These are phyloP conservation scores for Steccherinum ochraceum DNA, from an alignment of 768 basidiomycete genomes.

Conservation along the genomic window DNA sequence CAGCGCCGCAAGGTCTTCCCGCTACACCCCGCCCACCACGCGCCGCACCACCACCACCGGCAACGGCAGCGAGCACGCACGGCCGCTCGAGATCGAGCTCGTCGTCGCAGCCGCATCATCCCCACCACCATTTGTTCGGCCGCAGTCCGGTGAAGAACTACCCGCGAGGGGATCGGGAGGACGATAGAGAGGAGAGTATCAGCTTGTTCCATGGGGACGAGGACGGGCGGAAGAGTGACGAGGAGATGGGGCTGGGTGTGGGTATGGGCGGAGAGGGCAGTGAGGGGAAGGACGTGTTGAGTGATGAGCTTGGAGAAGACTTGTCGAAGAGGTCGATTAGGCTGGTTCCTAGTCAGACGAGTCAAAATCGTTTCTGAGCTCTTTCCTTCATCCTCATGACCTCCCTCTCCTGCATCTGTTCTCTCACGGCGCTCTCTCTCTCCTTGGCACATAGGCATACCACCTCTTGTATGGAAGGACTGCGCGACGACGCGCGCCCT, in stretches of 20 bases:
- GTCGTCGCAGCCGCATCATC: too few relatives aligned
- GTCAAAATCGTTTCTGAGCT: background rate
- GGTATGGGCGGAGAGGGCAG: conserved; percentile 14
- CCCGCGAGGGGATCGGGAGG: conserved; percentile 16
- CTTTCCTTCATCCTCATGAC: too few relatives aligned
- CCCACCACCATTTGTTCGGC: conserved; percentile 8
- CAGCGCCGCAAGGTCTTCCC: conserved; percentile 4
- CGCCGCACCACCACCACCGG: background rate
- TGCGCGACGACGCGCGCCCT: too few relatives aligned
- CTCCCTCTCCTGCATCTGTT: too few relatives aligned
- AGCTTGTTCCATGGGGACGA: conserved; percentile 18
- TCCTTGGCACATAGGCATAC: too few relatives aligned
- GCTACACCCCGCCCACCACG: conserved; percentile 9
- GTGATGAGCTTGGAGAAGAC: conserved; percentile 7
- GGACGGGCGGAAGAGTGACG: conserved; percentile 1
- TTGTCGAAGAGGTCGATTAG: conserved; percentile 11
- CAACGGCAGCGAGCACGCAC: background rate
- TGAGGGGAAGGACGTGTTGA: background rate
- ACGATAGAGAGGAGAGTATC: conserved; percentile 24
- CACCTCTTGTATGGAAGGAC: too few relatives aligned
- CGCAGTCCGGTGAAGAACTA: conserved; percentile 16
- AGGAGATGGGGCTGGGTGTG: conserved; percentile 4
- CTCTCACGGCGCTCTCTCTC: too few relatives aligned
- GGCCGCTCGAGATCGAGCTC: background rate
- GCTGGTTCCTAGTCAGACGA: conserved; percentile 17